These are phyloP conservation scores for Erythrobasidium yunnanense DNA, from an alignment of 768 basidiomycete genomes.

Conservation along the genomic window DNA sequence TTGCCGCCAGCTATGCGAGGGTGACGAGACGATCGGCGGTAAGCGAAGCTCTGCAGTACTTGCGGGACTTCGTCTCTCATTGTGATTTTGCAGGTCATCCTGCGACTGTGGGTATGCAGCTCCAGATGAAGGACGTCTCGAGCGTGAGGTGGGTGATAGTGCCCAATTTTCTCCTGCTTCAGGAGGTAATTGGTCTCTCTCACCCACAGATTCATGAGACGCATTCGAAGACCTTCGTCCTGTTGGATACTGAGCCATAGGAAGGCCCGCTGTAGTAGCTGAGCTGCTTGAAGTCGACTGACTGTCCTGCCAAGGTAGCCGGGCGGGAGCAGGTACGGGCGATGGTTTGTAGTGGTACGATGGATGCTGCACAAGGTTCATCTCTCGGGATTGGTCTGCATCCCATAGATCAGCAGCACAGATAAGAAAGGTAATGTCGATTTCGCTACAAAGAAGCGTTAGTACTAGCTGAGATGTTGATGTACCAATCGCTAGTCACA, in stretches of 20 bases:
- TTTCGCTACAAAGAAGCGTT: slow-evolving; percentile 49
- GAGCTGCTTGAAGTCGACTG: too few relatives aligned
- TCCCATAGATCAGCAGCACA: slow-evolving; percentile 92
- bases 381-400: slow-evolving; percentile 64
- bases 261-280: too few relatives aligned
- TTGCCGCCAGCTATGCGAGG: too few relatives aligned
- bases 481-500: not conserved
- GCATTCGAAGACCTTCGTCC: not conserved
- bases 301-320: too few relatives aligned
- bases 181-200: not conserved
- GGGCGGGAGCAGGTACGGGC: too few relatives aligned
- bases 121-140: not conserved
- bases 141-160: not conserved
- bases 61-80: too few relatives aligned
- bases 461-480: not conserved
- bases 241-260: too few relatives aligned
- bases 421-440: slow-evolving; percentile 78
- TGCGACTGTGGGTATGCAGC: too few relatives aligned
- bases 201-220: not conserved
- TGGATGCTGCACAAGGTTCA: slow-evolving; percentile 80
- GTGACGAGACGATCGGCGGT: too few relatives aligned
- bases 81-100: too few relatives aligned
- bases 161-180: not conserved
- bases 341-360: not conserved
- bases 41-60: too few relatives aligned